phyloP scores from a whole-genome alignment of 768 basidiomycete genomes.

The Podaxis mareebaensis region DNA sequence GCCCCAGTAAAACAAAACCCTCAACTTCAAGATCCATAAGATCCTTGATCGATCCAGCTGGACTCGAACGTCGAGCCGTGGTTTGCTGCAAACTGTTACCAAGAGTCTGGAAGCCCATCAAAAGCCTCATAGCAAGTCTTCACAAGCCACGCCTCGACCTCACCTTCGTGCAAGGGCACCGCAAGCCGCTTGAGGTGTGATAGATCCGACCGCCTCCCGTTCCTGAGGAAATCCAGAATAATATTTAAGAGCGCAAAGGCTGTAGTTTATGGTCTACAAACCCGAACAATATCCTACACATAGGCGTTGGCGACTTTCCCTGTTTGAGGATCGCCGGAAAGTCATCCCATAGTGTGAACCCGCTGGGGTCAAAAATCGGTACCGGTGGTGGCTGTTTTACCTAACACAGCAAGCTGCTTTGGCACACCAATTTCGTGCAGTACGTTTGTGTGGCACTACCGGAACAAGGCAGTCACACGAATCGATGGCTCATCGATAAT shows the following conservation, averaged over 20 bases:
- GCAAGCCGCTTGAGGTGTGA: background rate
- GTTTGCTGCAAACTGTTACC: background rate
- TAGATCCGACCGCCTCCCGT: slow-evolving; percentile 10
- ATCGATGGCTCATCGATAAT: background rate
- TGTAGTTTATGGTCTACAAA: background rate
- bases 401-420: background rate
- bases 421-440: background rate
- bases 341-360: background rate
- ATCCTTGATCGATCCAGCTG: slow-evolving; percentile 1
- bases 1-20: background rate
- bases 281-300: background rate
- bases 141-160: slow-evolving; percentile 10
- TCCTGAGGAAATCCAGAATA: background rate
- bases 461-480: background rate
- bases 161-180: background rate
- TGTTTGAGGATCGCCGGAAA: background rate
- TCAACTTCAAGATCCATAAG: no score
- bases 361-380: background rate
- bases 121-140: slow-evolving; percentile 1
- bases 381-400: background rate
- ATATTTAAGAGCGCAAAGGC: background rate
- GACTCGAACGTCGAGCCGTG: background rate
- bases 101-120: background rate
- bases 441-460: background rate
- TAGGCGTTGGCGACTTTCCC: background rate